Percentiles rank a stretch among this genome's conserved stretches.
Evolutionary conservation across 2,329 filamentous ascomycete species (phyloP).

Genomic region (Trichoderma brevicompactum): DNA sequence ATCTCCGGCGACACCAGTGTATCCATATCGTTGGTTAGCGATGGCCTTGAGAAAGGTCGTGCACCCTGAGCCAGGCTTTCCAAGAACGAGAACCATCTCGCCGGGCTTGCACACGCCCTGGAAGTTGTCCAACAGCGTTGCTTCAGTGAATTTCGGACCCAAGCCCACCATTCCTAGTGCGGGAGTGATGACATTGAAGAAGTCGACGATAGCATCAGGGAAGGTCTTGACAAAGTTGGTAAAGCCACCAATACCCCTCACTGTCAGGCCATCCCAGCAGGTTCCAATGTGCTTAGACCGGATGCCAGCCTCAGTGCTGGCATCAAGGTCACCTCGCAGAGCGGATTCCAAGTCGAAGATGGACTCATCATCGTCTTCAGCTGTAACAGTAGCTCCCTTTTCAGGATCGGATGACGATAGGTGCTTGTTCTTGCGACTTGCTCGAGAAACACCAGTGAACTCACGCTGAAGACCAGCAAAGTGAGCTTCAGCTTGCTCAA

Average conservation of each 20-base stretch:
- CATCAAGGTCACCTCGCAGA: constrained; percentile 70
- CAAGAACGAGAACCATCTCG: constrained; percentile 86
- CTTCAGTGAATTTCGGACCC: constrained; percentile 70
- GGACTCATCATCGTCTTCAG: constrained; percentile 50
- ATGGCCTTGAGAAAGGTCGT: constrained; percentile 72
- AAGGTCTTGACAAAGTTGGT: constrained; percentile 77
- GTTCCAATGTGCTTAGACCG: constrained; percentile 79
- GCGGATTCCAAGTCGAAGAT: constrained; percentile 76
- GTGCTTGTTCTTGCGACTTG: constrained; percentile 45
- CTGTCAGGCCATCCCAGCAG: constrained; percentile 76
- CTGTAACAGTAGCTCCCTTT: constrained; percentile 50
- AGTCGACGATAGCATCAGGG: constrained; percentile 74
- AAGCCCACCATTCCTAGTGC: constrained; percentile 65
- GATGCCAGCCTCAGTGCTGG: constrained; percentile 78
- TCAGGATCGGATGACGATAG: constrained; percentile 57
- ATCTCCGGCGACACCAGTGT: constrained; percentile 64
- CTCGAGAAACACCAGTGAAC: constrained; percentile 60
- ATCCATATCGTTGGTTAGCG: constrained; percentile 65
- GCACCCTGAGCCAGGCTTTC: constrained; percentile 74
- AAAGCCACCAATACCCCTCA: constrained; percentile 73
- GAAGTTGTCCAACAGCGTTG: constrained; percentile 75
- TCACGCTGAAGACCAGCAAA: constrained; percentile 70
- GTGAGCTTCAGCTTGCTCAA: constrained; percentile 70
- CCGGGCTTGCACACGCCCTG: constrained; percentile 73
- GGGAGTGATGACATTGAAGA: constrained; percentile 75